phyloP scores from a whole-genome alignment of 2,329 filamentous ascomycete genomes.

The Ophiostoma ulmi region DNA sequence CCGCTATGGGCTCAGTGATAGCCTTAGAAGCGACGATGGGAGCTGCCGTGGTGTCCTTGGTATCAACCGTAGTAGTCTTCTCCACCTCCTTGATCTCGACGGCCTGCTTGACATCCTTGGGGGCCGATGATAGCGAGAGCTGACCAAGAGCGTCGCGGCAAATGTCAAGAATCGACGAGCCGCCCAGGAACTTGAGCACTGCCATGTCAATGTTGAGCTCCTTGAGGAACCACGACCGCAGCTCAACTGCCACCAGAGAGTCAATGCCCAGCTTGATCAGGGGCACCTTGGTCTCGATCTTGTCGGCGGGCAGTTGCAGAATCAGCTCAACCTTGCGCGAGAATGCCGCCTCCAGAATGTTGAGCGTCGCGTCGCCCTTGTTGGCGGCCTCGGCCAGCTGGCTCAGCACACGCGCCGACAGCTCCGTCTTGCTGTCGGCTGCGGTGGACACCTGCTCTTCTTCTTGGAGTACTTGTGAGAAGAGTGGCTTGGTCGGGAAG shows the following conservation, averaged over 20 bases:
- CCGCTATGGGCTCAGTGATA: background rate
- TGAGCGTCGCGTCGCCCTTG: slow-evolving; percentile 20
- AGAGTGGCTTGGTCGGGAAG: slow-evolving; percentile 22
- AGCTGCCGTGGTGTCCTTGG: background rate
- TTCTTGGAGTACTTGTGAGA: slow-evolving; percentile 19
- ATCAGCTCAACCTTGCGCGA: slow-evolving; percentile 24
- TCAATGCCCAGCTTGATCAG: slow-evolving; percentile 38
- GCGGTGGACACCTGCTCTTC: slow-evolving; percentile 3
- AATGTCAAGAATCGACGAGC: slow-evolving; percentile 24
- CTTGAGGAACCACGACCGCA: slow-evolving; percentile 40
- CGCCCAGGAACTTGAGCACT: slow-evolving; percentile 37
- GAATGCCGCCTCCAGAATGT: slow-evolving; percentile 21
- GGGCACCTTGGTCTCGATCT: slow-evolving; percentile 26
- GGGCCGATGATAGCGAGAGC: slow-evolving; percentile 15
- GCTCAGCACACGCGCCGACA: slow-evolving; percentile 19
- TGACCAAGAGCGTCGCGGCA: slow-evolving; percentile 24
- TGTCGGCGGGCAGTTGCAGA: slow-evolving; percentile 22
- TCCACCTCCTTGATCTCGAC: background rate
- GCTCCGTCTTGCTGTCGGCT: slow-evolving; percentile 18
- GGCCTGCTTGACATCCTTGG: background rate
- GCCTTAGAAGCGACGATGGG: background rate
- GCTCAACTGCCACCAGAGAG: slow-evolving; percentile 42
- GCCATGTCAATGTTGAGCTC: slow-evolving; percentile 35
- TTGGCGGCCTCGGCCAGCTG: slow-evolving; percentile 18
- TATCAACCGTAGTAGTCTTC: background rate